These are phyloP conservation scores for Purshia tridentata DNA, from an alignment of 306 rosid genomes.

Conservation along the genomic window DNA sequence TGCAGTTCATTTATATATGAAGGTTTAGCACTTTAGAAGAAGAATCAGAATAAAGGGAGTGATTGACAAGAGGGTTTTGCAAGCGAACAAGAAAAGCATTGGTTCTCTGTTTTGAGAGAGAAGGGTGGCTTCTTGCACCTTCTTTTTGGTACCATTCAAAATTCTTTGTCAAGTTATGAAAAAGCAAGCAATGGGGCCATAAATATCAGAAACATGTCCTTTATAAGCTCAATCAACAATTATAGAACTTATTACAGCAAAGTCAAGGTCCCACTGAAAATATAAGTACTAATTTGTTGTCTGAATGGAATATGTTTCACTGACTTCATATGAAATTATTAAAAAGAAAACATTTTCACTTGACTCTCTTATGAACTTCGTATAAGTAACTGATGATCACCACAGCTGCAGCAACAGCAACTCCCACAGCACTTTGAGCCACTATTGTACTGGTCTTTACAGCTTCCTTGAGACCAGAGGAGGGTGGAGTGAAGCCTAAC, in stretches of 20 bases:
- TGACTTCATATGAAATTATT: slow-evolving; percentile 1
- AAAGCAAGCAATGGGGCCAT: background rate
- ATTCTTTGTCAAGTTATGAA: background rate
- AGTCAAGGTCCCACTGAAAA: background rate
- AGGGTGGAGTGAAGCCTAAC: slow-evolving; percentile 55
- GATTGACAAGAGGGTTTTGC: background rate
- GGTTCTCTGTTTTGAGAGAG: background rate
- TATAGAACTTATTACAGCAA: slow-evolving; percentile 5
- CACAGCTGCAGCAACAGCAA: slow-evolving; percentile 50
- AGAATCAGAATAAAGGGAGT: slow-evolving; percentile 4
- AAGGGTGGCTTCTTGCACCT: slow-evolving; percentile 1
- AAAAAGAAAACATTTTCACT: slow-evolving; percentile 2
- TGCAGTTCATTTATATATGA: background rate
- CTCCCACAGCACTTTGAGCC: slow-evolving; percentile 38
- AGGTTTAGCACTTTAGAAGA: background rate
- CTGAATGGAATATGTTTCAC: background rate
- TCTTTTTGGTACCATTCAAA: background rate
- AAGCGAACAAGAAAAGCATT: slow-evolving; percentile 20
- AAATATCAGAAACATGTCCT: background rate
- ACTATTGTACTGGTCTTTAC: slow-evolving; percentile 28
- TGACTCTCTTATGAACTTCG: slow-evolving; percentile 34
- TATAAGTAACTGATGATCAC: slow-evolving; percentile 54
- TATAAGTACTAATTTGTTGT: background rate
- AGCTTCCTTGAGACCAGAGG: slow-evolving; percentile 7
- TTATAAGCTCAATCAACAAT: slow-evolving; percentile 16